A percentile compares a stretch with the other conserved stretches of the same genome.
Conservation (phyloP, 768 basidiomycete genomes). For the Nidularia pulvinata region DNA sequence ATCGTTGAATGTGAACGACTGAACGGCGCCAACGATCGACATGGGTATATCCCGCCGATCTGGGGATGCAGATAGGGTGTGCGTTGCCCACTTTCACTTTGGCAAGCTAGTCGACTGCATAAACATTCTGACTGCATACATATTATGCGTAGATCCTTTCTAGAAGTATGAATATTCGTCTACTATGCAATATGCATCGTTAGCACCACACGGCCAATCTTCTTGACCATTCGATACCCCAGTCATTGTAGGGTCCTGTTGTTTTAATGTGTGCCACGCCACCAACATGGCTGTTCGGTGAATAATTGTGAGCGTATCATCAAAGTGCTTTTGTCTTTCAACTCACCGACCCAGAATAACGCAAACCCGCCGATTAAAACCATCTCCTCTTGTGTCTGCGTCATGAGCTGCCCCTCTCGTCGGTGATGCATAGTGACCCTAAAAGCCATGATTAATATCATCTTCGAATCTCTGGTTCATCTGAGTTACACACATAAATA, state of each 20-base stretch:
- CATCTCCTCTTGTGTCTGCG: slow-evolving; percentile 74
- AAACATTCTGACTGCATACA: neutral
- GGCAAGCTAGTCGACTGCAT: neutral
- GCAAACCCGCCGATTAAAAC: slow-evolving; percentile 71
- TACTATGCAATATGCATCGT: slow-evolving; percentile 67
- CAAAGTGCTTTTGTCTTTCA: neutral
- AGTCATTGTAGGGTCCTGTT: slow-evolving; percentile 1
- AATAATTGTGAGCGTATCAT: neutral
- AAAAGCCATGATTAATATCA: neutral
- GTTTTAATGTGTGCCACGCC: slow-evolving; percentile 39
- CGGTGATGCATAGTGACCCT: slow-evolving; percentile 74
- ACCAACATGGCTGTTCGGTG: slow-evolving; percentile 31
- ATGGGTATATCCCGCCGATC: neutral
- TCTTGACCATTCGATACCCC: neutral
- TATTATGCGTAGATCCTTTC: neutral
- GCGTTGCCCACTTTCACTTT: neutral
- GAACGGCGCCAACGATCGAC: too few species aligned
- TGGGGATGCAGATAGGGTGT: neutral
- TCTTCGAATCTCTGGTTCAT: neutral
- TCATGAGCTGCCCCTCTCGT: slow-evolving; percentile 57
- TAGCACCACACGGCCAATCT: slow-evolving; percentile 50
- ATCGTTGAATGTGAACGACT: too few species aligned
- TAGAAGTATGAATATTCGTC: slow-evolving; percentile 49
- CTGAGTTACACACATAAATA: slow-evolving; percentile 54
- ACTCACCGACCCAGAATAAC: slow-evolving; percentile 76